Evolutionary conservation across 179 eudicot species (phyloP), one percentile per base, ranked within the genome.

Genomic region (Beta macrorhiza): DNA sequence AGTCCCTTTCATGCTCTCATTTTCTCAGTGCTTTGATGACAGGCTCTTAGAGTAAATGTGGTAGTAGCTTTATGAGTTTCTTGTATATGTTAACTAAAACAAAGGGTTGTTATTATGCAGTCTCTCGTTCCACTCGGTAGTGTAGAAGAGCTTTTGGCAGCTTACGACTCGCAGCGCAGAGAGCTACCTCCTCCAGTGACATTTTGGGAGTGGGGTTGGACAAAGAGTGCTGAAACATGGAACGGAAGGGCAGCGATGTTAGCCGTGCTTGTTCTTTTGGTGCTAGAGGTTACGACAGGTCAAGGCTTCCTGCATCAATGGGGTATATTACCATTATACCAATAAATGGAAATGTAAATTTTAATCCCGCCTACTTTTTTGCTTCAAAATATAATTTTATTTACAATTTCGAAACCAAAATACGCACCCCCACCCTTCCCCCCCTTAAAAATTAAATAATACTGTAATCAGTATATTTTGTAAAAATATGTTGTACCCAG

Each of bases 211-310:
- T 97, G 99, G 97, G 99, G 99, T 58, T 97, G 91, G 92, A 97
- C 98, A 3, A 92, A 91, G 84, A 97, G 99, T 83, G 99, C 99
- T 20, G 99, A 97, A 84, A 97, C 99, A 32, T 97, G 99, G 99
- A 97, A 97, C 57, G 98, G 99, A 22, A 90, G 99, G 78, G 97
- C 93, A 5, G 98, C 99, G 32, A 97, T 97, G 99, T 80, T 97
- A 85, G 99, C 98, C 0, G 99, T 94, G 77, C 86, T 97, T 25
- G 85, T 89, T 81, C 91, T 94, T 58, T 84, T 97, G 72, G 91
- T 91, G 69, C 88, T 92, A 11, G 99, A 97, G 83, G 98, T 92
- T 76, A 94, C 93, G 58, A 97, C 99, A 2, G 98, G 98, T 4
- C 85, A 92, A 83, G 98, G 98, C 49, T 91, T 97, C 81, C 92